Evolutionary conservation across 352 stramenopile species (phyloP).

Genomic region (Phytophthora parvispora): DNA sequence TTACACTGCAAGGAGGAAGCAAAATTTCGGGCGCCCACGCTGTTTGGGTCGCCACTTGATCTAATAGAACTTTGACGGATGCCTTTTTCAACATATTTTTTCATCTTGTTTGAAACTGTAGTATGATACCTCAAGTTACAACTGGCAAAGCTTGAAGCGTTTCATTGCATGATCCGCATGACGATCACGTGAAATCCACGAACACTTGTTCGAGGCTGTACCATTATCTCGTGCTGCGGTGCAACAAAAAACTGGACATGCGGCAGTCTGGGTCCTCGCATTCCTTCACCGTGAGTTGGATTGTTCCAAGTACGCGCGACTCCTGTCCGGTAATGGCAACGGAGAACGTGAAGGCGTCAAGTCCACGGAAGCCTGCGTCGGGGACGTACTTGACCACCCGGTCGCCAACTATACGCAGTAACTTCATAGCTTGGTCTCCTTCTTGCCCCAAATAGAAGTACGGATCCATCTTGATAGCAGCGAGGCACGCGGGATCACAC

Average conservation of each 20-base stretch:
- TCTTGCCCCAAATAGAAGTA: slow-evolving; percentile 63
- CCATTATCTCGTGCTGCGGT: slow-evolving; percentile 31
- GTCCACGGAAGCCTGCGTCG: slow-evolving; percentile 51
- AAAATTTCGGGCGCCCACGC: too few species aligned
- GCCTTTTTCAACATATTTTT: too few species aligned
- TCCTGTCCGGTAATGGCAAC: slow-evolving; percentile 56
- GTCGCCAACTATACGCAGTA: slow-evolving; percentile 51
- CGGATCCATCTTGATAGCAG: slow-evolving; percentile 54
- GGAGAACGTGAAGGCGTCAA: slow-evolving; percentile 71
- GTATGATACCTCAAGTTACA: too few species aligned
- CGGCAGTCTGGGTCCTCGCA: slow-evolving; percentile 60
- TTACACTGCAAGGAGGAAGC: too few species aligned
- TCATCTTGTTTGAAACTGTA: too few species aligned
- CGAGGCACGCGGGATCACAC: slow-evolving; percentile 62
- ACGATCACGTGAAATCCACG: not conserved
- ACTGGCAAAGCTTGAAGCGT: too few species aligned
- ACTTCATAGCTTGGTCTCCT: slow-evolving; percentile 60
- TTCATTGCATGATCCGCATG: not conserved
- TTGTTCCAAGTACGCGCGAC: slow-evolving; percentile 57
- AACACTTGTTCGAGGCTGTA: too few species aligned
- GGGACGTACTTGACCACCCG: slow-evolving; percentile 73
- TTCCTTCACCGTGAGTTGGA: slow-evolving; percentile 63
- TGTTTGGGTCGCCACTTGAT: too few species aligned
- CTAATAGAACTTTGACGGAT: too few species aligned
- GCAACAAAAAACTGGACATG: slow-evolving; percentile 36